Conservation (phyloP, 192 early-diverging fungal species). For the Funneliformis geosporum region DNA sequence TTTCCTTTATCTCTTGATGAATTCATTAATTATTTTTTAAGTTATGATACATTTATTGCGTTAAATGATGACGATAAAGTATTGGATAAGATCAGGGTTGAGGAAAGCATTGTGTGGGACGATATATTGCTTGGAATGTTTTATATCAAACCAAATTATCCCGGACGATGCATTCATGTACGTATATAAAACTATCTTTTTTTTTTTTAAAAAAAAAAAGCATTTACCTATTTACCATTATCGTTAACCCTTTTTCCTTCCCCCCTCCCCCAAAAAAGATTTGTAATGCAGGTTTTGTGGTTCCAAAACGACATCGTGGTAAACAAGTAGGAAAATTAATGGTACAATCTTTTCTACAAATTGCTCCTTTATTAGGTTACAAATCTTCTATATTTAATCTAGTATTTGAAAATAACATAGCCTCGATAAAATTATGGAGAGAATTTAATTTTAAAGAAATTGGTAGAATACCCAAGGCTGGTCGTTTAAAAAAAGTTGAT, state of each 20-base stretch:
- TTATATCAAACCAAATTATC: slow-evolving; percentile 82
- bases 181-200: slow-evolving; percentile 11
- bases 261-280: too few species aligned
- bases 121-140: slow-evolving; percentile 62
- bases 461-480: slow-evolving; percentile 70
- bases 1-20: slow-evolving; percentile 37
- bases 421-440: slow-evolving; percentile 66
- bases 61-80: slow-evolving; percentile 38
- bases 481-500: slow-evolving; percentile 52
- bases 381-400: slow-evolving; percentile 78
- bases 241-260: background rate
- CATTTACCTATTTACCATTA: too few species aligned
- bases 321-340: slow-evolving; percentile 64
- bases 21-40: slow-evolving; percentile 58
- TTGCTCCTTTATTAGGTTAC: slow-evolving; percentile 72
- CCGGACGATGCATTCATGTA: slow-evolving; percentile 61
- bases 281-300: slow-evolving; percentile 77
- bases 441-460: slow-evolving; percentile 66
- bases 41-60: slow-evolving; percentile 54
- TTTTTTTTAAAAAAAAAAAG: background rate
- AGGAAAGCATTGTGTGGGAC: slow-evolving; percentile 11
- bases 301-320: slow-evolving; percentile 45
- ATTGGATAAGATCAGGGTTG: slow-evolving; percentile 30
- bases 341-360: slow-evolving; percentile 57
- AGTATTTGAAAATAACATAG: slow-evolving; percentile 70